These are phyloP conservation scores for Pichia gijzeniarum DNA, from an alignment of 805 yeast genomes.

Conservation along the genomic window DNA sequence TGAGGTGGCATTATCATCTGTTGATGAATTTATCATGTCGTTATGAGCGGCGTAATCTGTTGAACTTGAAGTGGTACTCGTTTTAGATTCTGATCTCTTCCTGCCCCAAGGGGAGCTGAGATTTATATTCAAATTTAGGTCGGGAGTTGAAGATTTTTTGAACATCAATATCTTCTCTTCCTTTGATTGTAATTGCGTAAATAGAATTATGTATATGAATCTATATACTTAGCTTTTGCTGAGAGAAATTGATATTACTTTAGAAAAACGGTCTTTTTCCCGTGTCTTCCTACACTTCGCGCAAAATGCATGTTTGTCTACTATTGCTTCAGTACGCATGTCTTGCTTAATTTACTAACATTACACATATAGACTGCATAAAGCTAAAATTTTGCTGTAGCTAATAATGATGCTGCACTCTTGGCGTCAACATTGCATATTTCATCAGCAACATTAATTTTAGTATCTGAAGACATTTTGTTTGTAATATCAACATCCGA, in stretches of 20 bases:
- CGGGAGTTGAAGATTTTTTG: constrained; percentile 5
- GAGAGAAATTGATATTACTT: no score
- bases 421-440: constrained; percentile 57
- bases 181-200: no score
- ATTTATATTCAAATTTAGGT: constrained; percentile 8
- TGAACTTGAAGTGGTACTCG: background rate
- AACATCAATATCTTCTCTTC: constrained; percentile 7
- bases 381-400: constrained; percentile 62
- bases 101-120: constrained; percentile 8
- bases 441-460: constrained; percentile 12
- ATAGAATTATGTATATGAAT: no score
- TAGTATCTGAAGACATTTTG: background rate
- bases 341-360: background rate
- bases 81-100: background rate
- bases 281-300: no score
- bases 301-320: no score
- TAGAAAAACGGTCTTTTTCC: no score
- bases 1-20: background rate
- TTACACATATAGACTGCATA: no score
- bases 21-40: background rate
- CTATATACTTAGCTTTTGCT: no score
- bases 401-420: constrained; percentile 76
- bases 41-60: background rate
- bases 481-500: background rate
- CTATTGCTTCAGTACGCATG: background rate